These are phyloP conservation scores for Salvia sclarea DNA, from an alignment of 305 asterid genomes.

Conservation along the genomic window DNA sequence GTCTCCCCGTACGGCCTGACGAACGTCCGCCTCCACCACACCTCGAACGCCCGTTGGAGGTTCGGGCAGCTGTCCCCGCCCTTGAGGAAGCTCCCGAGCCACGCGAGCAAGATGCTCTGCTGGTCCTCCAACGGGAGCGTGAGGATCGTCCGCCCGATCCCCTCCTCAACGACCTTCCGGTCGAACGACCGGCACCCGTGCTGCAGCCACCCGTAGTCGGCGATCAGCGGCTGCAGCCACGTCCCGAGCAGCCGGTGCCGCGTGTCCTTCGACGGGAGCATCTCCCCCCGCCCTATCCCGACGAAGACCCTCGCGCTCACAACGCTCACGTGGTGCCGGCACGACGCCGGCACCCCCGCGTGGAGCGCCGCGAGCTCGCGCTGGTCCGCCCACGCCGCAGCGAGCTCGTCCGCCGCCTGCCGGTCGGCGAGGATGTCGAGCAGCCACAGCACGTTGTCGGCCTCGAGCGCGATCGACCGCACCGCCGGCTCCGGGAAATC, in stretches of 20 bases:
- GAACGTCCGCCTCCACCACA: constrained; percentile 98
- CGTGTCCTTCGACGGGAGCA: constrained; percentile 76
- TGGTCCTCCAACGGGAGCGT: constrained; percentile 93
- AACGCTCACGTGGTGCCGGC: constrained; percentile 68
- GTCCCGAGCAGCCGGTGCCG: constrained; percentile 64
- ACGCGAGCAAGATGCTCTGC: constrained; percentile 67
- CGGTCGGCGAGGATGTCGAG: constrained; percentile 71
- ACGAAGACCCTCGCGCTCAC: constrained; percentile 75
- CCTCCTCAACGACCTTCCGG: constrained; percentile 85
- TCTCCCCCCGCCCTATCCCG: constrained; percentile 85
- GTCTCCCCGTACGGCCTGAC: constrained; percentile 65
- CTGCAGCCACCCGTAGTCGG: constrained; percentile 85
- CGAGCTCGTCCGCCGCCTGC: constrained; percentile 77
- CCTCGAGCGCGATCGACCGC: constrained; percentile 56
- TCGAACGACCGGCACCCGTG: constrained; percentile 84
- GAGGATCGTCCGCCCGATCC: constrained; percentile 82
- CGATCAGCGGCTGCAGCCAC: constrained; percentile 83
- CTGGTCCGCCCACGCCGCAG: constrained; percentile 67
- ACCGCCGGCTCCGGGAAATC: constrained; percentile 44
- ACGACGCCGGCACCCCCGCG: constrained; percentile 42
- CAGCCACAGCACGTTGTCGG: constrained; percentile 85
- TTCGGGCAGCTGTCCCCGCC: constrained; percentile 88
- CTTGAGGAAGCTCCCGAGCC: constrained; percentile 81
- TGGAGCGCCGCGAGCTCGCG: constrained; percentile 67
- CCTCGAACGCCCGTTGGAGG: constrained; percentile 87